phyloP scores from a whole-genome alignment of 495 filamentous ascomycete species.

The Astrothelium macrocarpum region DNA sequence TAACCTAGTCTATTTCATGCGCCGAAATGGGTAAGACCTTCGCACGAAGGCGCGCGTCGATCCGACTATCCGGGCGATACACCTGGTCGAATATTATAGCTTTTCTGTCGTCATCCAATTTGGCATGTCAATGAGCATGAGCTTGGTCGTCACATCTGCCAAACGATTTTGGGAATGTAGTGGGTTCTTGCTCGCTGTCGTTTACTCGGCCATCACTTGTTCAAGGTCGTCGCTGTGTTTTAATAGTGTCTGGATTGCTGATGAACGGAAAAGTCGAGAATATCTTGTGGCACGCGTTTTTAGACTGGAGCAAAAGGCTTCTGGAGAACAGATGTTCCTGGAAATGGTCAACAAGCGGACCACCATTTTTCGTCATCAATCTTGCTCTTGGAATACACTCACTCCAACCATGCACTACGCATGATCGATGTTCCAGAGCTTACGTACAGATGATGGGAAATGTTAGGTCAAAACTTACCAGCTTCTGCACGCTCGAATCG shows the following conservation, averaged over 20 bases:
- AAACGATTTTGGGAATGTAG: background rate
- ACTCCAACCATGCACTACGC: constrained; percentile 38
- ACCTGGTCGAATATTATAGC: constrained; percentile 46
- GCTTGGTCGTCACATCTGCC: background rate
- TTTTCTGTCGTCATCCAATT: constrained; percentile 12
- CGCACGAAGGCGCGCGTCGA: constrained; percentile 55
- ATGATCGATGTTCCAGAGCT: constrained; percentile 37
- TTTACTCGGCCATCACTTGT: background rate
- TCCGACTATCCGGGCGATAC: constrained; percentile 49
- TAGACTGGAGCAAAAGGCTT: background rate
- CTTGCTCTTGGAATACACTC: constrained; percentile 36
- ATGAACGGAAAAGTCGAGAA: background rate
- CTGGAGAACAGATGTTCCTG: background rate
- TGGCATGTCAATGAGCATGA: background rate
- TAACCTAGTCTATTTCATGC: constrained; percentile 38
- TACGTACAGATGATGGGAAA: background rate
- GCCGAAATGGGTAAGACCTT: constrained; percentile 54
- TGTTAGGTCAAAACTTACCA: background rate
- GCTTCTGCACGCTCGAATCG: constrained; percentile 2
- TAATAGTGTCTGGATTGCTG: background rate
- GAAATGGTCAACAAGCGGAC: constrained; percentile 7
- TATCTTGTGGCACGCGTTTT: background rate
- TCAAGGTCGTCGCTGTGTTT: background rate
- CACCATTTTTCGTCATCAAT: background rate
- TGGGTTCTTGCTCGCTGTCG: background rate